A percentile compares a stretch with the other conserved stretches of the same genome.
phyloP scores from a whole-genome alignment of 305 asterid species.

The Fraxinus baroniana region DNA sequence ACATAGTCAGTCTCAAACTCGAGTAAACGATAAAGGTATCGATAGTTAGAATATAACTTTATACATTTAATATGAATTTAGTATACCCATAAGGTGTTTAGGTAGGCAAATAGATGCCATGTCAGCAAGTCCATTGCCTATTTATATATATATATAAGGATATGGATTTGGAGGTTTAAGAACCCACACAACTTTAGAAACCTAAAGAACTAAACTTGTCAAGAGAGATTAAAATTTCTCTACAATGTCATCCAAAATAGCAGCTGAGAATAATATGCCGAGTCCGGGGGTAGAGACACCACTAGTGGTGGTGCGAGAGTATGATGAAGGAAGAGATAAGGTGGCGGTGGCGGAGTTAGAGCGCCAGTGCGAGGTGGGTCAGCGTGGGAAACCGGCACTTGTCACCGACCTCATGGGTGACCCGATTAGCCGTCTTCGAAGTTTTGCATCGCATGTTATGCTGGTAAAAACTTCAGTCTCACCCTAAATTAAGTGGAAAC shows the following conservation, averaged over 20 bases:
- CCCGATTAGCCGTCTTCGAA: constrained; percentile 72
- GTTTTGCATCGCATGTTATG: constrained; percentile 60
- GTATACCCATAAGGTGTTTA: constrained; percentile 22
- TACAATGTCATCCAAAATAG: constrained; percentile 44
- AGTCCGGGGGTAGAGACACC: constrained; percentile 15
- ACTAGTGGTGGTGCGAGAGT: constrained; percentile 53
- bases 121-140: constrained; percentile 40
- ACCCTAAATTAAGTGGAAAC: neutral
- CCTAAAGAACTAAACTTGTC: constrained; percentile 9
- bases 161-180: constrained; percentile 32
- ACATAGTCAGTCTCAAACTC: neutral
- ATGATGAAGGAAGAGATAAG: constrained; percentile 53
- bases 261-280: constrained; percentile 35
- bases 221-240: neutral
- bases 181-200: constrained; percentile 19
- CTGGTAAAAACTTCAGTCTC: constrained; percentile 43
- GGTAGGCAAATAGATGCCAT: constrained; percentile 33
- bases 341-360: constrained; percentile 78
- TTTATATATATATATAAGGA: constrained; percentile 20
- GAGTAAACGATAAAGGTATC: neutral
- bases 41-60: neutral
- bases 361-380: constrained; percentile 64
- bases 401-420: constrained; percentile 84
- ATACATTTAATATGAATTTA: constrained; percentile 22
- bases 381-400: constrained; percentile 57